These are phyloP conservation scores for Geranomyces variabilis DNA, from an alignment of 192 early-diverging fungal genomes.

Conservation along the genomic window DNA sequence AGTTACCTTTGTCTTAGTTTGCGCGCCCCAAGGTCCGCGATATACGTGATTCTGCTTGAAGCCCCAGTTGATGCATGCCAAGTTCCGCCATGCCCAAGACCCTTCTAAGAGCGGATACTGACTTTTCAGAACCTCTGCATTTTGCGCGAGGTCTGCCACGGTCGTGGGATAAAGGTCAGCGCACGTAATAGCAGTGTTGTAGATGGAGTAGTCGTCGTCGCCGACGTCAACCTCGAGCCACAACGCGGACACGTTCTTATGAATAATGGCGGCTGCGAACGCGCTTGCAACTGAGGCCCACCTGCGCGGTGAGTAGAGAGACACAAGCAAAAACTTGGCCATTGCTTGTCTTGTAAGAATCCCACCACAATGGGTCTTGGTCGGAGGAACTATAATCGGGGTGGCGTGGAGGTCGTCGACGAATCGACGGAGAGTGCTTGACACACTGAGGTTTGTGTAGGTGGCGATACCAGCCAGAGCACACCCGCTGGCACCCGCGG, in stretches of 20 bases:
- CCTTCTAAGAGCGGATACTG: neutral
- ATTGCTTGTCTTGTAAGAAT: neutral
- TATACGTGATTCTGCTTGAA: neutral
- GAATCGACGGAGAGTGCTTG: neutral
- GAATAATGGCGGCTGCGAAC: neutral
- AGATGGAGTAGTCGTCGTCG: neutral
- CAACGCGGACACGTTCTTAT: neutral
- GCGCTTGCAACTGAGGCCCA: neutral
- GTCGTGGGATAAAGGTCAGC: neutral
- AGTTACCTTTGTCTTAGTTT: neutral
- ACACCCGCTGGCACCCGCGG: conserved; percentile 41
- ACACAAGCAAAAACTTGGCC: neutral
- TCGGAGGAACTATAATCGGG: neutral
- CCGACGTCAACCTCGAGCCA: neutral
- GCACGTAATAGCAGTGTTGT: neutral
- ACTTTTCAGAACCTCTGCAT: neutral
- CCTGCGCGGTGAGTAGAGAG: neutral
- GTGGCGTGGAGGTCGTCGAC: neutral
- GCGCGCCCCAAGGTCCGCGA: neutral
- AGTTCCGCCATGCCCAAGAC: neutral
- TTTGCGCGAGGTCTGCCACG: too few species aligned
- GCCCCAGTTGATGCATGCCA: neutral
- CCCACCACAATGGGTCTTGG: neutral
- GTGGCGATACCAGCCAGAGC: conserved; percentile 22
- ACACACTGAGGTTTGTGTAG: neutral